Percentiles rank a stretch among this genome's conserved stretches.
Evolutionary conservation across 805 yeast genomes (phyloP).

Genomic region (Torulaspora delbrueckii): DNA sequence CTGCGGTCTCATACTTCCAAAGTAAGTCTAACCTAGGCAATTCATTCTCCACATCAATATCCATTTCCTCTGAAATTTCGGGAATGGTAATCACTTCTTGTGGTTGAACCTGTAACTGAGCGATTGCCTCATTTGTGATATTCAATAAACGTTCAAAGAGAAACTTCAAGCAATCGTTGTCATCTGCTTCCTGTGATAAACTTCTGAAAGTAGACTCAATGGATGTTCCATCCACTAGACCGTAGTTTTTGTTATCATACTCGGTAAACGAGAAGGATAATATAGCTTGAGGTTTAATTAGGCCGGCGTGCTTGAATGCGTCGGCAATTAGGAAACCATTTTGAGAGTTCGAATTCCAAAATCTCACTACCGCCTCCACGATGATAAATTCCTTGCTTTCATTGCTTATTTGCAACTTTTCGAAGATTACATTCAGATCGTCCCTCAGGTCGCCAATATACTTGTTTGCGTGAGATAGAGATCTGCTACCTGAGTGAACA

Average conservation of each 20-base stretch:
- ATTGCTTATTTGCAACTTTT: constrained; percentile 27
- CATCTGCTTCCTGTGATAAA: constrained; percentile 29
- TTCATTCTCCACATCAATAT: constrained; percentile 28
- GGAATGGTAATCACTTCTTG: constrained; percentile 20
- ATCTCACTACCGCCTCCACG: constrained; percentile 52
- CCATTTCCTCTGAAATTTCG: constrained; percentile 21
- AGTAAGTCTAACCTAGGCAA: constrained; percentile 34
- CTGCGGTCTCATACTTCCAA: constrained; percentile 41
- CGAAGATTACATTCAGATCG: constrained; percentile 35
- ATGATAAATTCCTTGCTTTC: constrained; percentile 40
- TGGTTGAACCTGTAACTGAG: constrained; percentile 15
- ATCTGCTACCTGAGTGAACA: constrained; percentile 81
- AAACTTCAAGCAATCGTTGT: constrained; percentile 28
- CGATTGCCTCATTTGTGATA: constrained; percentile 21
- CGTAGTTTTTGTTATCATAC: constrained; percentile 29
- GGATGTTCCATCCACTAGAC: constrained; percentile 43
- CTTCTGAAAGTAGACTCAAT: constrained; percentile 42
- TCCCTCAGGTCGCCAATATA: constrained; percentile 43
- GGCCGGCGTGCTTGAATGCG: constrained; percentile 43
- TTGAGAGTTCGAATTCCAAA: constrained; percentile 63
- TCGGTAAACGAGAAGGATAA: constrained; percentile 42
- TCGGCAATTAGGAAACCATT: constrained; percentile 58
- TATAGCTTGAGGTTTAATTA: constrained; percentile 41
- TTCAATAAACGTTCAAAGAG: constrained; percentile 29
- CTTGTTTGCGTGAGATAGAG: constrained; percentile 69